Evolutionary conservation across 345 rosid species (phyloP).

Genomic region (Eucalyptus guilfoylei): DNA sequence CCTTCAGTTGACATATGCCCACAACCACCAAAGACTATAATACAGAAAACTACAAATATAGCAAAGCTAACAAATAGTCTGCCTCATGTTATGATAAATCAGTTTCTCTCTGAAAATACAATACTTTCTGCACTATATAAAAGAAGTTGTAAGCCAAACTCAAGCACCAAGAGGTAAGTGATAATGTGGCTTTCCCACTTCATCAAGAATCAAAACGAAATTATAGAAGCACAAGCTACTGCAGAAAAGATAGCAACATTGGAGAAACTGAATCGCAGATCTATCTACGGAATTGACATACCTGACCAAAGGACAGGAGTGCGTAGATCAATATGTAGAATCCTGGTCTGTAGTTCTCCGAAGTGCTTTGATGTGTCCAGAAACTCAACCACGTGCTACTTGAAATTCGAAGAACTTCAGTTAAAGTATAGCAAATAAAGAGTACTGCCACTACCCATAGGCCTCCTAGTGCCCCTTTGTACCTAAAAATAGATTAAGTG

Average conservation of each 20-base stretch:
- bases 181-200: background rate
- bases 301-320: conserved; percentile 76
- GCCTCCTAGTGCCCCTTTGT: conserved; percentile 85
- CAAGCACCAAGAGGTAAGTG: background rate
- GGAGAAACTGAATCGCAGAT: background rate
- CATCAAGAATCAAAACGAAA: background rate
- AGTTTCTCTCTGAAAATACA: background rate
- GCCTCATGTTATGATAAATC: background rate
- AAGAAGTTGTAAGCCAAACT: background rate
- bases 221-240: background rate
- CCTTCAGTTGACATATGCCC: background rate
- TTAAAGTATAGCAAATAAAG: conserved; percentile 52
- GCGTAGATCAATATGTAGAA: conserved; percentile 61
- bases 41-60: background rate
- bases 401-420: conserved; percentile 77
- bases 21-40: background rate
- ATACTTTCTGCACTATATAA: background rate
- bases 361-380: conserved; percentile 75
- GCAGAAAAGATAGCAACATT: background rate
- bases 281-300: conserved; percentile 3
- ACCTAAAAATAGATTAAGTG: conserved; percentile 19
- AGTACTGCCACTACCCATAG: conserved; percentile 70
- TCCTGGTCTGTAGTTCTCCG: conserved; percentile 37
- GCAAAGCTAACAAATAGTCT: background rate
- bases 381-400: conserved; percentile 90